Percentiles rank a stretch among this genome's conserved stretches.
Conservation (phyloP, 2,329 filamentous ascomycete species). For the Colletotrichum australisinense region DNA sequence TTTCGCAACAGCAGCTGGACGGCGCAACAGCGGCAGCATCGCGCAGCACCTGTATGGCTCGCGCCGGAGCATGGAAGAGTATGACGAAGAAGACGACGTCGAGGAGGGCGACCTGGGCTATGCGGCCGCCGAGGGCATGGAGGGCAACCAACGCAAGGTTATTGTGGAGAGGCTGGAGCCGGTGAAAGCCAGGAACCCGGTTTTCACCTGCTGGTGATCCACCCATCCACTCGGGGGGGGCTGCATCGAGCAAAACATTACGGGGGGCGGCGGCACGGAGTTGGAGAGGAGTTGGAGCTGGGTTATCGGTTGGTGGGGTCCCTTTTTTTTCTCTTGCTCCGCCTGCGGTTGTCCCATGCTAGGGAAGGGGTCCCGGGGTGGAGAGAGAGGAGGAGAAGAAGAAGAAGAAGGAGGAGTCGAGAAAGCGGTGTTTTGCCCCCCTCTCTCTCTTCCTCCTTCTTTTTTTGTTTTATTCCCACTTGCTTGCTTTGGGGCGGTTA, state of each 20-base stretch:
- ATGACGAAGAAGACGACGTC: conserved; percentile 73
- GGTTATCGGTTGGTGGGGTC: conserved; percentile 13
- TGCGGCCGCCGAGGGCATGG: conserved; percentile 92
- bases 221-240: background rate
- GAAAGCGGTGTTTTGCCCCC: background rate
- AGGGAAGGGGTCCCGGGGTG: conserved; percentile 8
- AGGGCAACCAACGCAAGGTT: conserved; percentile 90
- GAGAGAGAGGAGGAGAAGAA: background rate
- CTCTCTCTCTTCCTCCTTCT: background rate
- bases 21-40: conserved; percentile 61
- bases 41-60: conserved; percentile 63
- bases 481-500: conserved; percentile 5
- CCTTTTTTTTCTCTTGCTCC: conserved; percentile 10
- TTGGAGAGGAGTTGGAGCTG: conserved; percentile 10
- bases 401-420: background rate
- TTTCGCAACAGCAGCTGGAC: conserved; percentile 60
- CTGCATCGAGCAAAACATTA: conserved; percentile 23
- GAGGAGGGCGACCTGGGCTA: conserved; percentile 94
- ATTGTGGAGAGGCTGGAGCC: conserved; percentile 97
- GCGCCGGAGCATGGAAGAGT: conserved; percentile 36
- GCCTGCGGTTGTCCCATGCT: conserved; percentile 8
- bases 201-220: conserved; percentile 93
- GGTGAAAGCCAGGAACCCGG: conserved; percentile 93
- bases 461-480: background rate
- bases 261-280: conserved; percentile 10